phyloP scores from a whole-genome alignment of 768 basidiomycete genomes.

The Kwoniella newhampshirensis region DNA sequence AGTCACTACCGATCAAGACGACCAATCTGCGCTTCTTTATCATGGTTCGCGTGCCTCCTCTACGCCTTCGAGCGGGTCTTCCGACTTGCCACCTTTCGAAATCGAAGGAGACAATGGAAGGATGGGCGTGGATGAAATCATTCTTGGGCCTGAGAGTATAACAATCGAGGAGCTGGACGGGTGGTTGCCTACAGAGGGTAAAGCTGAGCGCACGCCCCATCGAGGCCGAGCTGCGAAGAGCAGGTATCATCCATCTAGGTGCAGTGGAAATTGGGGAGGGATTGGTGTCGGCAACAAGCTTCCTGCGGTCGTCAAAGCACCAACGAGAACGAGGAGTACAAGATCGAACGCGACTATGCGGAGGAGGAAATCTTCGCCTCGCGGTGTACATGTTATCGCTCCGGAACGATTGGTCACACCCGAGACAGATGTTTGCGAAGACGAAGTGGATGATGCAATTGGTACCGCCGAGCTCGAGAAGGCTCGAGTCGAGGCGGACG shows the following conservation, averaged over 20 bases:
- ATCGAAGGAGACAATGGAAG: conserved; percentile 19
- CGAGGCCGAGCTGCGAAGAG: conserved; percentile 18
- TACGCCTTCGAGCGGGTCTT: conserved; percentile 34
- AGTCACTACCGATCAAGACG: conserved; percentile 21
- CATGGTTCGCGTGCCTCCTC: conserved; percentile 35
- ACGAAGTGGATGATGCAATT: conserved; percentile 32
- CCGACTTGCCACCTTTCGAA: conserved; percentile 36
- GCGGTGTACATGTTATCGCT: not conserved
- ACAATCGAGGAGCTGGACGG: conserved; percentile 38
- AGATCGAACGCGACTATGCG: conserved; percentile 13
- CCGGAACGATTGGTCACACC: conserved; percentile 1
- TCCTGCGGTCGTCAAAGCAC: conserved; percentile 3
- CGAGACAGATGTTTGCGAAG: conserved; percentile 10
- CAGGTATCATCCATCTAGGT: conserved; percentile 13
- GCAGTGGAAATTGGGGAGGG: conserved; percentile 32
- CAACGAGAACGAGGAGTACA: conserved; percentile 7
- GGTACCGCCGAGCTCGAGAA: conserved; percentile 40
- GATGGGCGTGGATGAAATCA: conserved; percentile 28
- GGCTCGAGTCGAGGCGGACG: conserved; percentile 38
- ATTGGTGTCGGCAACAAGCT: conserved; percentile 36
- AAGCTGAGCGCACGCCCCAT: conserved; percentile 28
- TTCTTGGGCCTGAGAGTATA: conserved; percentile 46
- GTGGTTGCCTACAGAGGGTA: conserved; percentile 20
- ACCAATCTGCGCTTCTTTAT: conserved; percentile 14
- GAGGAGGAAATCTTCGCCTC: conserved; percentile 12